Conservation (phyloP, 441 rosid species). For the Bocquillonia castaneifolia region DNA sequence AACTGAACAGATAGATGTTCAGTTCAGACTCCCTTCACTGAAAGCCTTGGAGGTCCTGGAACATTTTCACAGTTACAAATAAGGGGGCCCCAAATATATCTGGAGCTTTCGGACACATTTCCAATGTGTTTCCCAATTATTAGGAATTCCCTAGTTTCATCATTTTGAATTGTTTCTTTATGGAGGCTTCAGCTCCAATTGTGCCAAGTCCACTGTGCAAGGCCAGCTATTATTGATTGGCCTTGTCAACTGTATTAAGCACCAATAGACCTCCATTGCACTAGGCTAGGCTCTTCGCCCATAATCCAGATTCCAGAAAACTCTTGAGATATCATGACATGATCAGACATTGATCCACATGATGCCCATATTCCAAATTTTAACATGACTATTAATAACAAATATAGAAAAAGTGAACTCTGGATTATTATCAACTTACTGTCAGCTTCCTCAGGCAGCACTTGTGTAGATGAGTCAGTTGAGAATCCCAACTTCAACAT, state of each 20-base stretch:
- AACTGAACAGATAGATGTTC: too few relatives aligned
- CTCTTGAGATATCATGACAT: not conserved
- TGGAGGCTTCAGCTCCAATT: not conserved
- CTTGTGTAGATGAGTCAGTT: constrained; percentile 43
- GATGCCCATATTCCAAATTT: not conserved
- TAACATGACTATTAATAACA: not conserved
- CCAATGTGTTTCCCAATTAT: not conserved
- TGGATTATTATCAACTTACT: constrained; percentile 25
- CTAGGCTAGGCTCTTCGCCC: not conserved
- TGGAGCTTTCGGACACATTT: too few relatives aligned
- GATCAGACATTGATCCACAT: not conserved
- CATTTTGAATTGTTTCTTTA: not conserved
- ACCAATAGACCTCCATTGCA: not conserved
- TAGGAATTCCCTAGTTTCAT: not conserved
- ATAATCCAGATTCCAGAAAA: not conserved
- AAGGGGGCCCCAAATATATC: too few relatives aligned
- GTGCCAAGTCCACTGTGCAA: too few relatives aligned
- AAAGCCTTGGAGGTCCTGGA: too few relatives aligned
- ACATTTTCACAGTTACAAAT: too few relatives aligned
- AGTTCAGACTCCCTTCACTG: too few relatives aligned
- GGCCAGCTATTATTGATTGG: not conserved
- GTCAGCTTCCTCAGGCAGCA: constrained; percentile 35
- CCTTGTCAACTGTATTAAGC: not conserved
- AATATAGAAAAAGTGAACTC: not conserved
- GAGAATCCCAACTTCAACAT: constrained; percentile 79